These are phyloP conservation scores for Persicaria tinctoria DNA, from an alignment of 148 eudicot species.

Conservation along the genomic window DNA sequence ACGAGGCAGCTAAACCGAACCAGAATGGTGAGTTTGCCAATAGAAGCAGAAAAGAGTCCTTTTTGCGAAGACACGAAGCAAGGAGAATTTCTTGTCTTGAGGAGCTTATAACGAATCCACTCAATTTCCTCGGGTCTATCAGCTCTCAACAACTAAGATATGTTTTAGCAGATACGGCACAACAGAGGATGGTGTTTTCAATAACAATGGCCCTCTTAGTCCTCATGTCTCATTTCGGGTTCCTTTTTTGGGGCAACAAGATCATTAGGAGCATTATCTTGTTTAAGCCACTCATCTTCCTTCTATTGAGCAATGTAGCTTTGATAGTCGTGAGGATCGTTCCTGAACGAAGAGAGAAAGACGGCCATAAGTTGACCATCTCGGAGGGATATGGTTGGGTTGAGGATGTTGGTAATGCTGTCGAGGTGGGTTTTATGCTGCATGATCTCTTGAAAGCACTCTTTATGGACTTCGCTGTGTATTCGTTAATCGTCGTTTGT, in stretches of 20 bases:
- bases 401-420: background rate
- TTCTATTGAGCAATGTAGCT: background rate
- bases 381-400: background rate
- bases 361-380: background rate
- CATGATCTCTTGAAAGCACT: slow-evolving; percentile 1
- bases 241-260: background rate
- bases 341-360: background rate
- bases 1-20: background rate
- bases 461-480: slow-evolving; percentile 6
- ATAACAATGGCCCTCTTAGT: slow-evolving; percentile 7
- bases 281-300: slow-evolving; percentile 4
- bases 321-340: background rate
- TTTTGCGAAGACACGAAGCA: background rate
- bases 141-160: background rate
- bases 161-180: background rate
- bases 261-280: background rate
- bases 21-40: background rate
- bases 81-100: background rate
- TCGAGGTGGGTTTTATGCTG: slow-evolving; percentile 1
- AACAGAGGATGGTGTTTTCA: background rate
- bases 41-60: background rate
- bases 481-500: background rate
- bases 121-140: background rate
- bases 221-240: slow-evolving; percentile 3
- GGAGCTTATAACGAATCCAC: background rate